phyloP scores from a whole-genome alignment of 2,329 filamentous ascomycete species.

The Geoglossum cookeanum region DNA sequence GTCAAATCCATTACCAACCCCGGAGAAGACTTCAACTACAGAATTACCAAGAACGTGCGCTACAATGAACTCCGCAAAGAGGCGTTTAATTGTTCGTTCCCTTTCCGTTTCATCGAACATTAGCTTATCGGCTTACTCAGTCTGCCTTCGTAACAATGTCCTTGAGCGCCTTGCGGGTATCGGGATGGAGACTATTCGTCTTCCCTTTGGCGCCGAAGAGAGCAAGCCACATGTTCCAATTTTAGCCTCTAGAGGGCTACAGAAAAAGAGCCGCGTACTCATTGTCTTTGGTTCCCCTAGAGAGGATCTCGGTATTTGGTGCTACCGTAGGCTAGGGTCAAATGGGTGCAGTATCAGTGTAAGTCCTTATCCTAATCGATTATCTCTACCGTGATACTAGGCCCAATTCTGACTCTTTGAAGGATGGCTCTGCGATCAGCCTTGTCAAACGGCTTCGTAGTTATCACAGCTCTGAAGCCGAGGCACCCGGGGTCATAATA shows the following conservation, averaged over 20 bases:
- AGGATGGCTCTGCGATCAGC: constrained; percentile 1
- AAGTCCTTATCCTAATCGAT: background rate
- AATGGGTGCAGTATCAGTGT: constrained; percentile 24
- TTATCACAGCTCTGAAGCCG: constrained; percentile 9
- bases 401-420: constrained; percentile 46
- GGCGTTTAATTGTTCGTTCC: constrained; percentile 8
- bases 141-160: constrained; percentile 42
- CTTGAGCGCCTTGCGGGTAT: constrained; percentile 39
- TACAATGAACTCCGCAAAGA: constrained; percentile 54
- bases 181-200: constrained; percentile 37
- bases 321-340: constrained; percentile 40
- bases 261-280: constrained; percentile 41
- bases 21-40: constrained; percentile 54
- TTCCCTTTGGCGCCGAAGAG: constrained; percentile 36
- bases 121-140: constrained; percentile 21
- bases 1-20: constrained; percentile 51
- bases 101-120: background rate
- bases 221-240: constrained; percentile 47
- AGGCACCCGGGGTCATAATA: constrained; percentile 44
- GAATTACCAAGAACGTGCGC: constrained; percentile 51
- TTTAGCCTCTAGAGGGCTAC: constrained; percentile 39
- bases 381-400: constrained; percentile 28
- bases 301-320: constrained; percentile 58
- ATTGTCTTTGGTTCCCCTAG: constrained; percentile 53
- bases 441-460: constrained; percentile 2